Conservation (phyloP, 371 early-diverging fungal genomes). For the Mortierella sp. region DNA sequence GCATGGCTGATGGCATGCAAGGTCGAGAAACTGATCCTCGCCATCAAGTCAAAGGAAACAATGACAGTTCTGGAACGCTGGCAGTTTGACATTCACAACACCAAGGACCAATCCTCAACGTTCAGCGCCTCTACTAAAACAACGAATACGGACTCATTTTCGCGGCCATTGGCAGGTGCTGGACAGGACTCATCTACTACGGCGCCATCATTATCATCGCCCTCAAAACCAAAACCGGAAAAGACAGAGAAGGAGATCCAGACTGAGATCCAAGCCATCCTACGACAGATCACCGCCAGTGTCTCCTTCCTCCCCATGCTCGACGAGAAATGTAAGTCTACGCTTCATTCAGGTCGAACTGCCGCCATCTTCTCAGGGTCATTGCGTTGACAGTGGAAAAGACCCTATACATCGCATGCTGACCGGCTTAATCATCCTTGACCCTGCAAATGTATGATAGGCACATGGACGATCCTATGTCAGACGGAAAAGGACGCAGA, state of each 20-base stretch:
- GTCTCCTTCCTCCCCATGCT: constrained; percentile 92
- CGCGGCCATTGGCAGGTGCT: constrained; percentile 9
- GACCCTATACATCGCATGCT: background rate
- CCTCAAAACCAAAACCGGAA: constrained; percentile 21
- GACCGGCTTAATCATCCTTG: background rate
- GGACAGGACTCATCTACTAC: background rate
- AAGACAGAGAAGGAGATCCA: constrained; percentile 79
- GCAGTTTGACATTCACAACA: constrained; percentile 89
- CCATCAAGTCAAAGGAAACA: constrained; percentile 84
- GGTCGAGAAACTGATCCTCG: constrained; percentile 87
- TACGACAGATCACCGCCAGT: constrained; percentile 92
- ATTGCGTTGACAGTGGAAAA: background rate
- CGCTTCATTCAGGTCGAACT: background rate
- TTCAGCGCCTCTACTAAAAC: background rate
- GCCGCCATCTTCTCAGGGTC: background rate
- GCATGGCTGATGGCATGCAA: constrained; percentile 81
- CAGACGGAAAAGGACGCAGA: constrained; percentile 91
- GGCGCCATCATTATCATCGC: constrained; percentile 3
- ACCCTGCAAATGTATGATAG: constrained; percentile 35
- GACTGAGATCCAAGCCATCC: constrained; percentile 86
- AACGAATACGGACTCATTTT: background rate
- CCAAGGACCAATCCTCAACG: constrained; percentile 34
- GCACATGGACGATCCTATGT: constrained; percentile 90
- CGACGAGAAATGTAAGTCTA: constrained; percentile 83
- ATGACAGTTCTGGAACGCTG: constrained; percentile 90